Evolutionary conservation across 164 flowering plant genomes (phyloP).

Genomic region (Piper longum): DNA sequence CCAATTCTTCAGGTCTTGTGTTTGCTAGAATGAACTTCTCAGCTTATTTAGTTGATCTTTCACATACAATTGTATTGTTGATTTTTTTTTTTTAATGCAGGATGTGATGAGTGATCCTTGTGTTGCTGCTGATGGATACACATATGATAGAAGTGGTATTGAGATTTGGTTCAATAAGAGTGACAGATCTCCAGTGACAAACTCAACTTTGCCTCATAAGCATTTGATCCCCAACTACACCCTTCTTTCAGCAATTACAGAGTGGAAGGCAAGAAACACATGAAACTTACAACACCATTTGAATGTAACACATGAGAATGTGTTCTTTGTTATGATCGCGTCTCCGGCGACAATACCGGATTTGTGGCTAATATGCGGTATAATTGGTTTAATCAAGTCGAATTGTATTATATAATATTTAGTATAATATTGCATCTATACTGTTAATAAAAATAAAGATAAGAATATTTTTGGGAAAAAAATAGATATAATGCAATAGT

Average conservation of each 20-base stretch:
- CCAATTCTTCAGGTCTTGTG: conserved; percentile 58
- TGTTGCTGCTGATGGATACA: conserved; percentile 86
- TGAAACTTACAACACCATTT: background rate
- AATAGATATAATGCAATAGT: too few relatives aligned
- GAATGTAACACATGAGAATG: background rate
- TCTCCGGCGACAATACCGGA: too few relatives aligned
- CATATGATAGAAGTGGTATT: conserved; percentile 66
- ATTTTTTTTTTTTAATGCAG: conserved; percentile 24
- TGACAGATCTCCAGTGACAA: conserved; percentile 62
- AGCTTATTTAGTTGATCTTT: background rate
- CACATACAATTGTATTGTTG: background rate
- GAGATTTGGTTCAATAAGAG: conserved; percentile 51
- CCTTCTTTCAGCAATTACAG: conserved; percentile 61
- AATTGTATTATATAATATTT: too few relatives aligned
- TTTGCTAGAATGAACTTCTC: background rate
- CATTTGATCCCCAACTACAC: conserved; percentile 47
- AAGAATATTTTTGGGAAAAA: too few relatives aligned
- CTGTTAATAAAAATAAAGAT: too few relatives aligned
- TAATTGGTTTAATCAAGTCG: too few relatives aligned
- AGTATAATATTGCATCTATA: too few relatives aligned
- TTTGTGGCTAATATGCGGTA: too few relatives aligned
- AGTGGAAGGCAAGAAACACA: conserved; percentile 44
- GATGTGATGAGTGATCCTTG: conserved; percentile 74
- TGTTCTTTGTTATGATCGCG: too few relatives aligned
- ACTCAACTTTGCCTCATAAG: conserved; percentile 41